A percentile compares a stretch with the other conserved stretches of the same genome.
phyloP scores from a whole-genome alignment of 495 filamentous ascomycete genomes.

The Penicillium psychrofluorescens region DNA sequence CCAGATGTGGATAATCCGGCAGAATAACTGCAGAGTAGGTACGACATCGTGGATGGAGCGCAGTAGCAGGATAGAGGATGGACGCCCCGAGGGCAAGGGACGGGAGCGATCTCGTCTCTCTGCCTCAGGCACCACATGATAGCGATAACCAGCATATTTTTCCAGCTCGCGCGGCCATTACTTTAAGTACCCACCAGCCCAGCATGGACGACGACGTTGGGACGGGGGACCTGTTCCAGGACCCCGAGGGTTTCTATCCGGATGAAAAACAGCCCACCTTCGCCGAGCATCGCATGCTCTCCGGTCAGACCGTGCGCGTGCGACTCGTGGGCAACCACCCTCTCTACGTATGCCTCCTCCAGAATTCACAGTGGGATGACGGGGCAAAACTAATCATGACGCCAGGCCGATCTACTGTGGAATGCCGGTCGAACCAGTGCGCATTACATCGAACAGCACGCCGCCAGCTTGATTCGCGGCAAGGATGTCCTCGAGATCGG shows the following conservation, averaged over 20 bases:
- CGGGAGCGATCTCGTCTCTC: neutral
- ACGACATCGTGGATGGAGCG: too few relatives aligned
- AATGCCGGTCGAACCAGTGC: constrained; percentile 73
- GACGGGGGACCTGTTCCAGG: constrained; percentile 58
- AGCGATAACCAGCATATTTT: constrained; percentile 8
- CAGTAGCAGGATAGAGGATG: too few relatives aligned
- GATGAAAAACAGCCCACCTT: constrained; percentile 62
- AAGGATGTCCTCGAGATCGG: constrained; percentile 81
- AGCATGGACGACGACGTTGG: constrained; percentile 31
- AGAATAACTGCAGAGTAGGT: too few relatives aligned
- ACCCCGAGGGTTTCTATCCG: constrained; percentile 70
- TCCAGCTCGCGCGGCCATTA: neutral
- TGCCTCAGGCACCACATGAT: constrained; percentile 2
- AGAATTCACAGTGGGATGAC: neutral
- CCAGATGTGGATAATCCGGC: too few relatives aligned
- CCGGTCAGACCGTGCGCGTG: constrained; percentile 59
- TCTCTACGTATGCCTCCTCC: constrained; percentile 57
- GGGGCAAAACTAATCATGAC: constrained; percentile 2
- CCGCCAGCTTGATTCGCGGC: constrained; percentile 42
- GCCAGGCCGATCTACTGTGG: constrained; percentile 81
- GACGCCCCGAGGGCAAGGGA: too few relatives aligned
- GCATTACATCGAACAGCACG: constrained; percentile 64
- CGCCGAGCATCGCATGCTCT: constrained; percentile 59
- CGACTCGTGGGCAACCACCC: constrained; percentile 86
- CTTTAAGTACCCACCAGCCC: neutral